Conservation (phyloP, 1,139 yeast species). For the Taphrina populina region DNA sequence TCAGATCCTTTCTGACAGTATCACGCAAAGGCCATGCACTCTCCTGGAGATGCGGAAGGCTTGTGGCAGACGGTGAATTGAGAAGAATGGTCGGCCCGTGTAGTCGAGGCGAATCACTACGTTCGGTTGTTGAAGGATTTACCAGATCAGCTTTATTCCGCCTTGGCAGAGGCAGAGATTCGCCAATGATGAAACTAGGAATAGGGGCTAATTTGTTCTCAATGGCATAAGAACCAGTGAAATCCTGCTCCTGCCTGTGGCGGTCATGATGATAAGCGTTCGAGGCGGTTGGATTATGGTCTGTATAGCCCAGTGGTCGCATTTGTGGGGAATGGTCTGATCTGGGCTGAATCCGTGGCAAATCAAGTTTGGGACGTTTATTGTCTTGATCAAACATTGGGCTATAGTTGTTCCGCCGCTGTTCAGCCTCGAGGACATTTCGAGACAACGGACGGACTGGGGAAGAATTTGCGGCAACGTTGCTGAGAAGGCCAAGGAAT, state of each 20-base stretch:
- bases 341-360: conserved; percentile 17
- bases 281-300: background rate
- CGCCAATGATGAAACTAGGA: conserved; percentile 15
- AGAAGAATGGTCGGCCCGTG: conserved; percentile 20
- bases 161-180: conserved; percentile 11
- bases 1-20: conserved; percentile 13
- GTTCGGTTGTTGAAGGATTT: background rate
- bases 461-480: conserved; percentile 19
- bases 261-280: conserved; percentile 7
- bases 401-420: conserved; percentile 12
- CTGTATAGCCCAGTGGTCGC: conserved; percentile 7
- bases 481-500: conserved; percentile 19
- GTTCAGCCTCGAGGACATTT: conserved; percentile 2
- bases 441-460: conserved; percentile 17
- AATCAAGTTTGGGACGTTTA: conserved; percentile 13
- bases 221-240: conserved; percentile 13
- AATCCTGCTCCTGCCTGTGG: conserved; percentile 13
- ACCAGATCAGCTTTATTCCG: conserved; percentile 8
- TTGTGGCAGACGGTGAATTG: conserved; percentile 14
- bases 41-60: conserved; percentile 17
- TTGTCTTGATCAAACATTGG: conserved; percentile 18
- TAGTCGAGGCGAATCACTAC: conserved; percentile 1
- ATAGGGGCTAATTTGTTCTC: conserved; percentile 21
- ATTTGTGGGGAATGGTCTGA: conserved; percentile 16
- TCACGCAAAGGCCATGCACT: conserved; percentile 11